A percentile compares a stretch with the other conserved stretches of the same genome.
phyloP scores from a whole-genome alignment of 2,329 filamentous ascomycete genomes.

The Hypoxylon sp. region DNA sequence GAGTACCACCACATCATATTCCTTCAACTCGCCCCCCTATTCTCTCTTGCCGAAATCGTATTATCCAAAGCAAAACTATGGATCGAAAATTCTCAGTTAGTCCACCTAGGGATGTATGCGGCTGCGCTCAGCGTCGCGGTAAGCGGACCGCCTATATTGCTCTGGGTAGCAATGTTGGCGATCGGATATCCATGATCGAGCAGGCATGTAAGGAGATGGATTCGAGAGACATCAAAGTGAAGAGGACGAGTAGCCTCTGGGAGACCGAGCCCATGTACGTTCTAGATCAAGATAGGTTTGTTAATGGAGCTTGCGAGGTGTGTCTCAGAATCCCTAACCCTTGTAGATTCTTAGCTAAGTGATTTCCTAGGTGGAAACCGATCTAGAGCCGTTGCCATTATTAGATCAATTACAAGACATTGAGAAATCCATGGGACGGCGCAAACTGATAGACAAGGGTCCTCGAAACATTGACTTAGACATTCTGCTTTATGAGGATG shows the following conservation, averaged over 20 bases:
- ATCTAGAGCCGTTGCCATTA: constrained; percentile 79
- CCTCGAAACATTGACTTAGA: constrained; percentile 96
- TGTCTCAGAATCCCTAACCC: constrained; percentile 53
- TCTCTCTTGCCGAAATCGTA: constrained; percentile 8
- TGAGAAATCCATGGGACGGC: constrained; percentile 82
- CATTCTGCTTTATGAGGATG: constrained; percentile 84
- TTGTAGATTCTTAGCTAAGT: constrained; percentile 18
- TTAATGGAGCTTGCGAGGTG: constrained; percentile 95
- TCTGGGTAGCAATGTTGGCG: constrained; percentile 91
- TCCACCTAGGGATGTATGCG: constrained; percentile 45
- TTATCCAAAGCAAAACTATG: constrained; percentile 43
- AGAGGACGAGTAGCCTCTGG: constrained; percentile 89
- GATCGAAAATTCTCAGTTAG: constrained; percentile 44
- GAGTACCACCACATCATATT: constrained; percentile 27
- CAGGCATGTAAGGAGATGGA: constrained; percentile 85
- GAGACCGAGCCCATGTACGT: constrained; percentile 99
- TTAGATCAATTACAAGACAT: constrained; percentile 87
- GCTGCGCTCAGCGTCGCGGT: constrained; percentile 49
- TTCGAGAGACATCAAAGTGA: constrained; percentile 77
- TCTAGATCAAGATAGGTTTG: constrained; percentile 85
- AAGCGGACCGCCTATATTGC: constrained; percentile 80
- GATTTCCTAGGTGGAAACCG: constrained; percentile 79
- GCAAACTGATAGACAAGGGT: constrained; percentile 91
- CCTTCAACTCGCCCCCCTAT: constrained; percentile 8
- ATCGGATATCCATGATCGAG: constrained; percentile 88